phyloP scores from a whole-genome alignment of 768 basidiomycete species.

The Pleurotus sapidus region DNA sequence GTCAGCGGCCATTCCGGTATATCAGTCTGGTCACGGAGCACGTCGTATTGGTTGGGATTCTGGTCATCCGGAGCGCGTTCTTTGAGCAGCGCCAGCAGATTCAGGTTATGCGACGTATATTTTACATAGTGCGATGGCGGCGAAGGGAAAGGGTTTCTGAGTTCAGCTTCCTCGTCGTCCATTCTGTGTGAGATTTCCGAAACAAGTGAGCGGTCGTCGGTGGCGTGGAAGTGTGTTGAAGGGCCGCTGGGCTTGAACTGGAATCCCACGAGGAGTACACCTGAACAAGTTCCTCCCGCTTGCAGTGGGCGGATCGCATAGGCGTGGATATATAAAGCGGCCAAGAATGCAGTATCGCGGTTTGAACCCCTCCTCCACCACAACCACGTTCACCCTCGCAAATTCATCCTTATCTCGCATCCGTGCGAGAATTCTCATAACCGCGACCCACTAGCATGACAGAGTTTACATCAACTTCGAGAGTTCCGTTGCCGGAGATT shows the following conservation, averaged over 20 bases:
- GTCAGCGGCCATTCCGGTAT: conserved; percentile 75
- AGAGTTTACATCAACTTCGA: conserved; percentile 8
- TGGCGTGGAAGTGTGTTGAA: neutral
- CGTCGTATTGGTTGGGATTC: conserved; percentile 56
- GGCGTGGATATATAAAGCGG: neutral
- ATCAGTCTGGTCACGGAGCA: conserved; percentile 68
- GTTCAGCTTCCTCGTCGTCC: conserved; percentile 74
- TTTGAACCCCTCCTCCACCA: neutral
- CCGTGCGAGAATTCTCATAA: neutral
- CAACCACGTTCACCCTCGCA: neutral
- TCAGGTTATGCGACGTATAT: conserved; percentile 74
- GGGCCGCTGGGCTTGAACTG: neutral
- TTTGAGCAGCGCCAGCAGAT: conserved; percentile 59
- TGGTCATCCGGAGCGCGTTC: conserved; percentile 36
- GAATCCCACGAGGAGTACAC: neutral
- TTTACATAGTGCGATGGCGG: conserved; percentile 83
- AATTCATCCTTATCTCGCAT: neutral
- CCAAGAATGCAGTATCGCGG: neutral
- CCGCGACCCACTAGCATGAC: conserved; percentile 13
- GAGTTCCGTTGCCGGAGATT: conserved; percentile 34
- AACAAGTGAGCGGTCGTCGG: conserved; percentile 1
- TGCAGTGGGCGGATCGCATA: neutral
- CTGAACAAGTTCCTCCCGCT: neutral
- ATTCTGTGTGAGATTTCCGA: conserved; percentile 27
- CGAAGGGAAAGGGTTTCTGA: conserved; percentile 86